Base-by-base conservation (phyloP, 345 rosid species). In the Bruguiera parviflora region DNA sequence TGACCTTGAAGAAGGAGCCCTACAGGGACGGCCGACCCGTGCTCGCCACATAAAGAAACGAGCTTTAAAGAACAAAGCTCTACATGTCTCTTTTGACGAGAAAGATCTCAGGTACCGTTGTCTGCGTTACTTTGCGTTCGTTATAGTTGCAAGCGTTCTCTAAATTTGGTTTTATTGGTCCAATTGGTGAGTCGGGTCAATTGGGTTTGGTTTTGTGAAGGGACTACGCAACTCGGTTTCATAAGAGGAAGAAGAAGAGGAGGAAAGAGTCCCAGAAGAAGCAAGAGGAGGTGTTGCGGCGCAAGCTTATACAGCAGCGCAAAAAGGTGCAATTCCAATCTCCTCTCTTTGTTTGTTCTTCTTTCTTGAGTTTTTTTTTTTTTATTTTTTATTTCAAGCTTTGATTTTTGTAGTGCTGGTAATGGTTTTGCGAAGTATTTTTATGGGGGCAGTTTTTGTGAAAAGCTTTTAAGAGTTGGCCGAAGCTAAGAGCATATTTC, bases 231-330 rank as follows among this genome's bases (percentile, higher is more conserved):
- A 75, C 87, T 65, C 96, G 98, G n/a, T 94, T 94, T 83, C 98
- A 89, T 73, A 91, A 91, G 92, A 88, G 97, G 88, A 94, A 94
- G 96, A 94, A 91, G 86, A 94, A 94, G 68, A 85, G 97, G 65
- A 89, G 97, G 85, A 94, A 94, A 78, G 95, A 84, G 79, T 96
- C 92, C 0, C 63, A 81, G 58, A 89, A 82, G 87, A 70, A 86
- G 31, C 93, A 84, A 64, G 96, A 87, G 68, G 97, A 86, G 74
- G 83, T 70, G 2, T 51, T 73, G 33, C 66, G 97, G 24, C 83
- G 82, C 53, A 91, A 86, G 80, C 97, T 93, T n/a, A 84, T 89
- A 35, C 91, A 83, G 73, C 70, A 53, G 29, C 97, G 97, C 56
- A 86, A 83, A 79, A 86, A 89, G 93, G 99, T 92, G 58, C n/a